Conservation (phyloP, 345 rosid genomes). For the Camelina laxa region DNA sequence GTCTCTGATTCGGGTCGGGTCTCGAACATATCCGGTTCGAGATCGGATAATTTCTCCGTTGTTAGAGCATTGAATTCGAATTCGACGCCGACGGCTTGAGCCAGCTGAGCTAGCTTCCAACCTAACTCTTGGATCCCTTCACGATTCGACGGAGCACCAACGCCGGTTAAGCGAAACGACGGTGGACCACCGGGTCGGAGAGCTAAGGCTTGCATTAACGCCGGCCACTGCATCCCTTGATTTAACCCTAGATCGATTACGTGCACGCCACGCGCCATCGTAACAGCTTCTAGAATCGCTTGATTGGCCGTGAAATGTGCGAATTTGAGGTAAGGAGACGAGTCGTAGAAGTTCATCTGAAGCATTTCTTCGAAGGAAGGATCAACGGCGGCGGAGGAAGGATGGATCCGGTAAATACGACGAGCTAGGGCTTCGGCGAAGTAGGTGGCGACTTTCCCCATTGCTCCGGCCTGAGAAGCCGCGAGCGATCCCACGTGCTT, state of each 20-base stretch:
- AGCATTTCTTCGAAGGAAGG: constrained; percentile 56
- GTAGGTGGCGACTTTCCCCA: constrained; percentile 80
- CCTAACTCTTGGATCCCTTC: constrained; percentile 63
- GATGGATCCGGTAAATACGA: constrained; percentile 41
- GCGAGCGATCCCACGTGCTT: constrained; percentile 59
- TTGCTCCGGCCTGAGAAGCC: constrained; percentile 50
- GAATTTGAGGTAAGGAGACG: constrained; percentile 83
- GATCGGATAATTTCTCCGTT: constrained; percentile 62
- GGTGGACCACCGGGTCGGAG: constrained; percentile 86
- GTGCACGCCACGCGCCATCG: constrained; percentile 73
- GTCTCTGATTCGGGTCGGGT: constrained; percentile 61
- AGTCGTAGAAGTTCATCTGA: constrained; percentile 79
- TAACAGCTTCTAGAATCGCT: constrained; percentile 78
- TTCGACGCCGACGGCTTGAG: constrained; percentile 64
- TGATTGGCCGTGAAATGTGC: constrained; percentile 97
- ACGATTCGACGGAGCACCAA: constrained; percentile 53
- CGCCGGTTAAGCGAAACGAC: constrained; percentile 72
- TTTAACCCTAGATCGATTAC: constrained; percentile 77
- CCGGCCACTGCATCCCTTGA: constrained; percentile 96
- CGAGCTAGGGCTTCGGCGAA: constrained; percentile 75
- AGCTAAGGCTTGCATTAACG: constrained; percentile 85
- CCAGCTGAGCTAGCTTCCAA: constrained; percentile 67
- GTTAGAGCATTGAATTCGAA: constrained; percentile 65
- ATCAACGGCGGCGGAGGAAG: constrained; percentile 29
- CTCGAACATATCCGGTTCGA: constrained; percentile 81